phyloP scores from a whole-genome alignment of 2,329 filamentous ascomycete species.

The Aspergillus pseudoterreus region DNA sequence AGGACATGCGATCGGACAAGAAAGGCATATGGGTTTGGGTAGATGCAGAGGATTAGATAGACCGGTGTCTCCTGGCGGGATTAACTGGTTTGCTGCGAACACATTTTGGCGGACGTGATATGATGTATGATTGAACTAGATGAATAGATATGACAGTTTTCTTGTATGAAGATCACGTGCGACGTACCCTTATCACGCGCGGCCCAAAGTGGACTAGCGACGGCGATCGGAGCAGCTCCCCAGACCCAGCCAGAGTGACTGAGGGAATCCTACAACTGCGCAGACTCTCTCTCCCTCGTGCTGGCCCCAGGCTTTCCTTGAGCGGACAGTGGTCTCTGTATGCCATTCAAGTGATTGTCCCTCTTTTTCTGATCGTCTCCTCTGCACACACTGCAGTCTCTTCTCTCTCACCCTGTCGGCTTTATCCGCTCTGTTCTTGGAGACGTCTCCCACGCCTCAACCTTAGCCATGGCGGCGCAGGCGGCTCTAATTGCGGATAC shows the following conservation, averaged over 20 bases:
- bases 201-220: conserved; percentile 16
- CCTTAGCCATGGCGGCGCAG: conserved; percentile 40
- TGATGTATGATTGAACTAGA: background rate
- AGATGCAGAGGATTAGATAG: conserved; percentile 34
- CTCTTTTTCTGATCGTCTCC: background rate
- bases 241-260: conserved; percentile 7
- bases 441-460: background rate
- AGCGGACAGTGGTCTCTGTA: background rate
- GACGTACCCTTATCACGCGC: conserved; percentile 17
- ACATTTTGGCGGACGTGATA: background rate
- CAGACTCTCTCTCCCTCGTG: background rate
- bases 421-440: conserved; percentile 1
- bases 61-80: background rate
- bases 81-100: background rate
- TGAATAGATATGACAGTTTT: background rate
- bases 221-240: conserved; percentile 18
- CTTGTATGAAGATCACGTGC: conserved; percentile 16
- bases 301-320: background rate
- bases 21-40: conserved; percentile 47
- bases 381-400: background rate
- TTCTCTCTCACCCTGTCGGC: conserved; percentile 1
- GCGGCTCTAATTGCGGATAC: conserved; percentile 50
- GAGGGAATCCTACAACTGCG: conserved; percentile 2
- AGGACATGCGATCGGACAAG: conserved; percentile 59
- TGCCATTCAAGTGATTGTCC: background rate